phyloP scores from a whole-genome alignment of 139 green algal genomes.

The Trebouxia sp. region DNA sequence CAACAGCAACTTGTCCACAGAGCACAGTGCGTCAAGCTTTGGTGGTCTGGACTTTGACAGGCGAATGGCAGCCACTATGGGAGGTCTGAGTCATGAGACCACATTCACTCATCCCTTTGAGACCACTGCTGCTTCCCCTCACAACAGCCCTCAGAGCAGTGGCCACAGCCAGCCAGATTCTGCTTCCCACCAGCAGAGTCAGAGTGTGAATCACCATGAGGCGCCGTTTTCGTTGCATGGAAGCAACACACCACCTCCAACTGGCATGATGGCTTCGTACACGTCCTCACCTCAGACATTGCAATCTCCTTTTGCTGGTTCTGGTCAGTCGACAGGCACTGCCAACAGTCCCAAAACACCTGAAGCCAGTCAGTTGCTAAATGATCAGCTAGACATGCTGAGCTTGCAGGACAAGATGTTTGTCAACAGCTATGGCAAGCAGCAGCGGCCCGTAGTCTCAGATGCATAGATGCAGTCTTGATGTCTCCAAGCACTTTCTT shows the following conservation, averaged over 20 bases:
- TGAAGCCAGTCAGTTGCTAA: not conserved
- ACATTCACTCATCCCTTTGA: constrained; percentile 23
- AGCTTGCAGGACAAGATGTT: constrained; percentile 21
- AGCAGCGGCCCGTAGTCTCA: constrained; percentile 1
- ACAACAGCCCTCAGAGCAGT: constrained; percentile 13
- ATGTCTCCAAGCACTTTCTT: constrained; percentile 1
- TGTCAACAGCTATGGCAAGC: constrained; percentile 12
- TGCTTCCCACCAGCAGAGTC: not conserved
- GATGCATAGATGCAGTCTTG: not conserved
- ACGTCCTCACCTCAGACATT: not conserved
- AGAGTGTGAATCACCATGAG: not conserved
- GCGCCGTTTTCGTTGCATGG: not conserved
- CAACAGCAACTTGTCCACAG: constrained; percentile 15
- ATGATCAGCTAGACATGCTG: constrained; percentile 16
- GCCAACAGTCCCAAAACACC: constrained; percentile 1
- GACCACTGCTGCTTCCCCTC: constrained; percentile 4
- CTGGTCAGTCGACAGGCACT: not conserved
- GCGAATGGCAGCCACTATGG: constrained; percentile 21
- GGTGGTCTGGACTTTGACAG: not conserved
- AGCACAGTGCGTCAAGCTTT: constrained; percentile 18
- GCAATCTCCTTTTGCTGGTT: constrained; percentile 10
- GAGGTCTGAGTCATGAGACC: not conserved
- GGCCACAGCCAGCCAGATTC: not conserved
- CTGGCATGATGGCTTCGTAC: not conserved
- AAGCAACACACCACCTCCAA: constrained; percentile 2